phyloP scores from a whole-genome alignment of 306 rosid species.

The Corylus heterophylla region DNA sequence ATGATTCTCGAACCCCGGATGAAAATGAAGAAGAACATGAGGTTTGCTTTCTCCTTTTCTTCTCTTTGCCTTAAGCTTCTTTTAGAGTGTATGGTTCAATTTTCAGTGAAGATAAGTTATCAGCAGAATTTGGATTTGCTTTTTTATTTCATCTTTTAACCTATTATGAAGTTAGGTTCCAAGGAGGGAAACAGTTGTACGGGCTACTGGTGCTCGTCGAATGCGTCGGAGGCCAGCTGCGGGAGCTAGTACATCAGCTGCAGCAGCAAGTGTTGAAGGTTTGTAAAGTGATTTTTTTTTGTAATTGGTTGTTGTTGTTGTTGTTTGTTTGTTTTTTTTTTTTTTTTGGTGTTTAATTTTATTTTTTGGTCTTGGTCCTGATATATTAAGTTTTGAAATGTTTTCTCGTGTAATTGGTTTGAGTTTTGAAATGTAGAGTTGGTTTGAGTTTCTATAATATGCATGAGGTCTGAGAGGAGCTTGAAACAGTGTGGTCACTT shows the following conservation, averaged over 20 bases:
- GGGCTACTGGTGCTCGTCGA: constrained; percentile 70
- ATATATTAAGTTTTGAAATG: neutral
- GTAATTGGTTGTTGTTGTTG: neutral
- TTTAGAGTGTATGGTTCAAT: neutral
- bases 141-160: neutral
- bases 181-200: constrained; percentile 67
- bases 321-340: neutral
- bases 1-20: constrained; percentile 45
- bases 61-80: neutral
- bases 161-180: constrained; percentile 55
- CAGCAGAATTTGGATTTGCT: neutral
- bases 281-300: neutral
- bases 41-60: constrained; percentile 45
- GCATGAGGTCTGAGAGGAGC: neutral
- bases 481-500: neutral
- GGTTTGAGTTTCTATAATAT: neutral
- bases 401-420: neutral
- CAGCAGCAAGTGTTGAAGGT: constrained; percentile 67
- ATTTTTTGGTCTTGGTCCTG: neutral
- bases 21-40: constrained; percentile 60
- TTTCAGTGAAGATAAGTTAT: neutral
- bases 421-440: neutral
- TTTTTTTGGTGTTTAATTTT: neutral
- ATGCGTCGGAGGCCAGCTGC: constrained; percentile 91
- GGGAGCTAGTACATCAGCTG: constrained; percentile 77